These are phyloP conservation scores for Solanum hybrid DNA, from an alignment of 305 asterid species.

Conservation along the genomic window DNA sequence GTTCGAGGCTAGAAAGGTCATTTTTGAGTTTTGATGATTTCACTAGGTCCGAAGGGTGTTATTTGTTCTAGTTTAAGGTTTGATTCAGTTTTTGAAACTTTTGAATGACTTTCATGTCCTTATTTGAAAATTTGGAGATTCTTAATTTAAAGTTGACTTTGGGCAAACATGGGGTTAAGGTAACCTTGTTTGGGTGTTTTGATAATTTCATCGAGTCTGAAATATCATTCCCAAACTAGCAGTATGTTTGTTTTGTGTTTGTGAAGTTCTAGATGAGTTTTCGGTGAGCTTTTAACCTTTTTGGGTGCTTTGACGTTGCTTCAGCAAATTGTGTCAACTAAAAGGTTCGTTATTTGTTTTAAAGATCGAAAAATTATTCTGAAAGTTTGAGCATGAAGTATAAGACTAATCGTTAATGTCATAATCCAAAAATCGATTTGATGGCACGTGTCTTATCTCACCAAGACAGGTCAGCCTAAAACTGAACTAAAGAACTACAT, in stretches of 20 bases:
- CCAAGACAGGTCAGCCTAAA: background rate
- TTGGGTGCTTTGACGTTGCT: background rate
- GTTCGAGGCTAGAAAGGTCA: background rate
- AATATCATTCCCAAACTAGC: background rate
- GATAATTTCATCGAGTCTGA: background rate
- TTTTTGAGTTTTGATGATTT: background rate
- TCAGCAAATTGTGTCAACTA: background rate
- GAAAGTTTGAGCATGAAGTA: background rate
- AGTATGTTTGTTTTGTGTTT: background rate
- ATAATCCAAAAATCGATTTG: background rate
- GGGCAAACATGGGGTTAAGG: background rate
- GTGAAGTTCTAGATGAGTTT: background rate
- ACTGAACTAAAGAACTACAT: background rate
- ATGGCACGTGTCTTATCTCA: background rate
- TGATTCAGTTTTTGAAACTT: background rate
- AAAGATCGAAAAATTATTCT: too few species aligned
- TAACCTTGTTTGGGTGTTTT: background rate
- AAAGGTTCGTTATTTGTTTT: background rate
- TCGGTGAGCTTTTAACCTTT: background rate
- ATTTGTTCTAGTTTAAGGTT: background rate
- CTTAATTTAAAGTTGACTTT: background rate
- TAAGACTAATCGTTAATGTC: background rate
- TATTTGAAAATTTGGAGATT: background rate
- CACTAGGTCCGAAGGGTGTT: background rate
- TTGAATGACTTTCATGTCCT: background rate